Evolutionary conservation across 1,139 yeast species (phyloP), one percentile per base, ranked within the genome.

Genomic region (Protomyces inouyei): DNA sequence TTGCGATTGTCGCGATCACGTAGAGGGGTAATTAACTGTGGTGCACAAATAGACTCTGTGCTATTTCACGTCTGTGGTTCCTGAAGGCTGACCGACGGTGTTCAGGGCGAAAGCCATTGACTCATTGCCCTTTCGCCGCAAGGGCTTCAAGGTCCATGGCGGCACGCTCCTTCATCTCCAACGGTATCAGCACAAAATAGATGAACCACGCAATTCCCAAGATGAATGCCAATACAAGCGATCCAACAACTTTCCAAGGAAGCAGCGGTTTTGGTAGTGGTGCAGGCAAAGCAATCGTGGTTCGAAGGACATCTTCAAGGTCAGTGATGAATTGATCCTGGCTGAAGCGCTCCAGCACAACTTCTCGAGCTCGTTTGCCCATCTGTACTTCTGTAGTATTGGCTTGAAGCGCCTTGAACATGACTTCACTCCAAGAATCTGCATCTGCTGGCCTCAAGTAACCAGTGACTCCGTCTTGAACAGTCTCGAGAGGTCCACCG

Each of bases 401-500:
- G 3, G 73, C 73, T 21, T 52, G 54, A 52, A 73, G 75, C 67
- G 75, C 81, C 52, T 76, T 74, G n/a, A 77, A 74, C 71, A 92
- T 74, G 0, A 83, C 83, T 21, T 78, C 74, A 5, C 87, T 80
- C 98, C 98, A 93, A 57, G 77, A 76, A 3, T 76, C 76, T 5
- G 80, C 78, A 59, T 82, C 81, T 0, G 87, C 79, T 2, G 80
- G 80, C 40, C 85, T 81, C 38, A 85, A 80, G 82, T 88, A 93
- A 0, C 98, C 98, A 0, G 97, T 91, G 16, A 86, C 87, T 2
- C 76, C 73, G 64, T 82, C 75, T 0, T 76, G 80, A 10, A 93
- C 80, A 0, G 97, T 87, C 73, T 93, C 99, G 37, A 86, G 76
- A 0, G 98, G 98, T 0, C 99, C 99, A 16, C 98, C 99, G 55